Base-by-base conservation (phyloP, 192 early-diverging fungal genomes). In the Backusella parvicylindrica region DNA sequence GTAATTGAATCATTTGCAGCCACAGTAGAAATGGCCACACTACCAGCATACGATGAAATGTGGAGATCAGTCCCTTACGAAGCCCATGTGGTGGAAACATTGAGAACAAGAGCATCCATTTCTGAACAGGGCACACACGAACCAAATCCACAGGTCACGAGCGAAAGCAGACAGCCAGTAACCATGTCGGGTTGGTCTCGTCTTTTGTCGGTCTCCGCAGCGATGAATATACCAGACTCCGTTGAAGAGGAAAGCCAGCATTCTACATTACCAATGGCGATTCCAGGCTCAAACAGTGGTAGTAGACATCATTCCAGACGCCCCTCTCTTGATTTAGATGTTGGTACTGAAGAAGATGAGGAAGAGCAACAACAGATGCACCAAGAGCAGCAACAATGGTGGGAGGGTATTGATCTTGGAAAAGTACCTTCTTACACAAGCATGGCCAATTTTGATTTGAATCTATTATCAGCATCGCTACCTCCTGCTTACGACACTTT, bases 61-160 rank as follows among this genome's bases (percentile, higher is more conserved):
- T 77, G 75, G 75, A 64, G 76, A n/a, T 77, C 80, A 6, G 69
- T 81, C 3, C 80, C 80, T 13, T 81, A 81, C 49, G 71, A 81
- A 31, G 67, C 75, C 0, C 63, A 60, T 32, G 75, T 75, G 7
- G 68, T 74, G 37, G 67, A 64, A 15, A 66, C 73, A 11, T 47
- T 75, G 35, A 68, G 75, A 32, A 50, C 75, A 18, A 40, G 41
- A n/a, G 36, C 75, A 60, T 60, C 53, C 3, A 12, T 60, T 28
- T 60, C 53, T 28, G 53, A 60, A 60, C 53, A 60, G 53, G 53
- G 53, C 4, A 13, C 53, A 60, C 26, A 26, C 28, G 53, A 60
- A 8, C 23, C n/a, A 11, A 60, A 28, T 60, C 21, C 53, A 28
- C 53, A 60, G 3, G 53, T 60, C 9, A 60, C 26, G 8, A 21